These are phyloP conservation scores for Suhomyces pyralidae DNA, from an alignment of 805 yeast species.

Conservation along the genomic window DNA sequence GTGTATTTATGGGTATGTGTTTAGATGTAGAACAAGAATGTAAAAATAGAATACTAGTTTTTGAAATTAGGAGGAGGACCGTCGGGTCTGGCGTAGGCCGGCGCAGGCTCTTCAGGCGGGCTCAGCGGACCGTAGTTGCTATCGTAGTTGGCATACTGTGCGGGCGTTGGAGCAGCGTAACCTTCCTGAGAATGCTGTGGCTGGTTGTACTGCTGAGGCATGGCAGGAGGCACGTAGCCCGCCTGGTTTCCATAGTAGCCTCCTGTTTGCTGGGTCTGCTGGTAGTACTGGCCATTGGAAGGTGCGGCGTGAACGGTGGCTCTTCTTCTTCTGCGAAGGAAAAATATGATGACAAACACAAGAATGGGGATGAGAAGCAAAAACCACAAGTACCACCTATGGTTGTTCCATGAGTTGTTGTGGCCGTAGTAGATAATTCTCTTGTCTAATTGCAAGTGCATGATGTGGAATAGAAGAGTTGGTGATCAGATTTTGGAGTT, in stretches of 20 bases:
- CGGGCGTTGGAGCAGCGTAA: not conserved
- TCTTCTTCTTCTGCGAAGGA: conserved; percentile 9
- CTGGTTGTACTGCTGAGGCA: not conserved
- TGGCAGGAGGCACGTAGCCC: conserved; percentile 8
- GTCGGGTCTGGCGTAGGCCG: conserved; percentile 11
- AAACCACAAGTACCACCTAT: conserved; percentile 14
- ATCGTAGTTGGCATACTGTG: conserved; percentile 3
- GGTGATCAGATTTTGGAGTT: too few relatives aligned
- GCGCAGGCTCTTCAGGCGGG: conserved; percentile 2
- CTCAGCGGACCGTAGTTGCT: conserved; percentile 2
- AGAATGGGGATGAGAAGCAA: conserved; percentile 11
- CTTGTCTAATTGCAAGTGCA: conserved; percentile 6
- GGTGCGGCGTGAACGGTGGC: not conserved
- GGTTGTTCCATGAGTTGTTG: conserved; percentile 8
- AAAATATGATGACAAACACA: conserved; percentile 5
- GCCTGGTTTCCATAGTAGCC: conserved; percentile 6
- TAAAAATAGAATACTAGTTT: not conserved
- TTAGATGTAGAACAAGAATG: not conserved
- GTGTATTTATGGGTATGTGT: too few relatives aligned
- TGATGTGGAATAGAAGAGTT: too few relatives aligned
- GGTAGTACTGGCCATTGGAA: conserved; percentile 12
- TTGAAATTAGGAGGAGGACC: conserved; percentile 17
- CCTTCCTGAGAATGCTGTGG: conserved; percentile 4
- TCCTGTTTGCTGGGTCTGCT: conserved; percentile 12
- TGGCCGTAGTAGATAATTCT: conserved; percentile 10